These are phyloP conservation scores for Pleurotus tuoliensis DNA, from an alignment of 768 basidiomycete species.

Conservation along the genomic window DNA sequence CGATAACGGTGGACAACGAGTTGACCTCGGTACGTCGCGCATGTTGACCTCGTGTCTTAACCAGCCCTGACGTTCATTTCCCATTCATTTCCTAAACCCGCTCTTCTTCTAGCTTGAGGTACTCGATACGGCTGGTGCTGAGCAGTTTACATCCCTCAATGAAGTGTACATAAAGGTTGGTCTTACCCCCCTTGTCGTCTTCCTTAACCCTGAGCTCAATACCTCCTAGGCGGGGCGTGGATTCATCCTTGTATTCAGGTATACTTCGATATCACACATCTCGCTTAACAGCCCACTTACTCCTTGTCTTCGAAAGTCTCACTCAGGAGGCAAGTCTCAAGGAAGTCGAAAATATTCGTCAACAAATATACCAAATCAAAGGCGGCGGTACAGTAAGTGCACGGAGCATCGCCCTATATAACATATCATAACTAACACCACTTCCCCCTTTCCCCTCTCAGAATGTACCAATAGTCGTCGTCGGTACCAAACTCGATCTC, in stretches of 20 bases:
- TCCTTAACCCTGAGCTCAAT: background rate
- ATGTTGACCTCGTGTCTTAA: constrained; percentile 4
- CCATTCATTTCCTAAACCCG: background rate
- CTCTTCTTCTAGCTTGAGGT: constrained; percentile 59
- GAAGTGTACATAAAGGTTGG: constrained; percentile 78
- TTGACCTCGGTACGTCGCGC: constrained; percentile 49
- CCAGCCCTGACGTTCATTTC: constrained; percentile 2
- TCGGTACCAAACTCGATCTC: constrained; percentile 84
- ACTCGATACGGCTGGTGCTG: constrained; percentile 81
- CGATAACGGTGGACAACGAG: constrained; percentile 63
- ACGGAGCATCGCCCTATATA: background rate
- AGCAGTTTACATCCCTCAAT: constrained; percentile 78
- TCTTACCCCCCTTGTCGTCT: background rate
- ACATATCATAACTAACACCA: background rate
- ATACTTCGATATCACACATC: constrained; percentile 6
- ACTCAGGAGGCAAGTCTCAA: constrained; percentile 78
- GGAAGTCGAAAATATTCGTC: constrained; percentile 76
- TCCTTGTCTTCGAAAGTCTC: constrained; percentile 40
- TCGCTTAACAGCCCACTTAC: constrained; percentile 4
- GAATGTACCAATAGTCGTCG: constrained; percentile 77
- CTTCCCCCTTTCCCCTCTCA: constrained; percentile 18
- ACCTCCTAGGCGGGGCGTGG: constrained; percentile 58
- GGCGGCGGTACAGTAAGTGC: constrained; percentile 55
- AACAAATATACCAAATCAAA: constrained; percentile 79
- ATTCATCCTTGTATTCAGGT: constrained; percentile 84